phyloP scores from a whole-genome alignment of 2,329 filamentous ascomycete genomes.

The Cladosporium sp. region DNA sequence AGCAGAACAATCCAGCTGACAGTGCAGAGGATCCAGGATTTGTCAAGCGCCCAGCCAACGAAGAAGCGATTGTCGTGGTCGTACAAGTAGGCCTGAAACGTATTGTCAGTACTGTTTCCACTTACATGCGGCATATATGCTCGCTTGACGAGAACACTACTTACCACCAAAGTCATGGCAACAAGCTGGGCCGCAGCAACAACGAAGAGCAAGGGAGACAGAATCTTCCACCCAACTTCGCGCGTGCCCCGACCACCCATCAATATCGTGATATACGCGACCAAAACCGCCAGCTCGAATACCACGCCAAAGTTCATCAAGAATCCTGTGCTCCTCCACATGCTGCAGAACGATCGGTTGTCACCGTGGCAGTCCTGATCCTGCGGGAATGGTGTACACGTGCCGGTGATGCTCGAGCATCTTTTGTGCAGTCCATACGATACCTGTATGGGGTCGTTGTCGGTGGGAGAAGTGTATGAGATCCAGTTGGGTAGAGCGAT shows the following conservation, averaged over 20 bases:
- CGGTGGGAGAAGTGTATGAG: slow-evolving; percentile 42
- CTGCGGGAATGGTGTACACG: slow-evolving; percentile 64
- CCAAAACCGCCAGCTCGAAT: slow-evolving; percentile 74
- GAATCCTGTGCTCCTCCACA: slow-evolving; percentile 88
- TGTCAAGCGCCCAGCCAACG: slow-evolving; percentile 75
- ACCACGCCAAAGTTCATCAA: slow-evolving; percentile 79
- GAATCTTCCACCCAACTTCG: slow-evolving; percentile 76
- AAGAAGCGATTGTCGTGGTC: slow-evolving; percentile 81
- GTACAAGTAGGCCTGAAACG: slow-evolving; percentile 68
- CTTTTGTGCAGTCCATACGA: slow-evolving; percentile 74
- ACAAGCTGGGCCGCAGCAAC: slow-evolving; percentile 67
- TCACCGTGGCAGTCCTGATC: slow-evolving; percentile 62
- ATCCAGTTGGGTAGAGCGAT: slow-evolving; percentile 70
- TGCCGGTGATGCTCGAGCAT: slow-evolving; percentile 66
- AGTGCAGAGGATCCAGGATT: slow-evolving; percentile 68
- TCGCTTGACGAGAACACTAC: slow-evolving; percentile 28
- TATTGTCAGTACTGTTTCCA: background rate
- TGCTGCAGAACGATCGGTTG: slow-evolving; percentile 76
- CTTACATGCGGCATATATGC: background rate
- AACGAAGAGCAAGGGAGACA: slow-evolving; percentile 61
- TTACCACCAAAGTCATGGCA: slow-evolving; percentile 78
- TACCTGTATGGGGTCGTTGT: slow-evolving; percentile 52
- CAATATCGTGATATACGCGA: slow-evolving; percentile 73
- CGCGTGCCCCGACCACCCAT: slow-evolving; percentile 74
- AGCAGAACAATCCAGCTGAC: slow-evolving; percentile 55